A percentile compares a stretch with the other conserved stretches of the same genome.
phyloP scores from a whole-genome alignment of 768 basidiomycete species.

The Kwoniella sp. region DNA sequence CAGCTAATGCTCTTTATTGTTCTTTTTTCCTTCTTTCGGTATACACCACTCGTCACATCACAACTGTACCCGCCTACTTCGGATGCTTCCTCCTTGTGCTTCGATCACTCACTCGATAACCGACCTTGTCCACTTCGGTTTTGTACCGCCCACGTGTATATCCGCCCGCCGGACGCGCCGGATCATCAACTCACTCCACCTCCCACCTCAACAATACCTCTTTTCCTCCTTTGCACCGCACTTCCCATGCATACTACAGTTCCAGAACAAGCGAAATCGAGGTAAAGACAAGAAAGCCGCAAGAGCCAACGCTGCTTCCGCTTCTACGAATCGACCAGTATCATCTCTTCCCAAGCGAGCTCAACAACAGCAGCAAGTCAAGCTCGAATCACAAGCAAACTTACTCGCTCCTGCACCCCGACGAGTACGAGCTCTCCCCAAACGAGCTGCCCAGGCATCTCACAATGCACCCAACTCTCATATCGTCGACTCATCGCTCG shows the following conservation, averaged over 20 bases:
- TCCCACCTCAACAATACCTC: too few relatives aligned
- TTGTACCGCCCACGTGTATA: neutral
- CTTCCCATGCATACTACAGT: constrained; percentile 18
- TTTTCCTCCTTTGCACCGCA: neutral
- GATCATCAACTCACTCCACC: too few relatives aligned
- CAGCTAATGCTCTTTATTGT: constrained; percentile 16
- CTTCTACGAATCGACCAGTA: constrained; percentile 15
- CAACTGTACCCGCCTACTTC: neutral
- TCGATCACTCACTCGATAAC: constrained; percentile 1
- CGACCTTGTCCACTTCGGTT: neutral
- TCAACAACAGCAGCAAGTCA: constrained; percentile 3
- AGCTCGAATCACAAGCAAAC: neutral
- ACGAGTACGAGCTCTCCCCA: constrained; percentile 7
- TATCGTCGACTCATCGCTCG: neutral
- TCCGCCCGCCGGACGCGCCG: neutral
- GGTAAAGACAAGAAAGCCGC: constrained; percentile 7
- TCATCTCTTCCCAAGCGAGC: constrained; percentile 25
- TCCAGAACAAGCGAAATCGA: constrained; percentile 44
- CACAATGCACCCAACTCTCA: constrained; percentile 7
- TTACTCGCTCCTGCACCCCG: neutral
- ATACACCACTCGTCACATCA: neutral
- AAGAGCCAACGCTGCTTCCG: neutral
- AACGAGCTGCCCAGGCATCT: constrained; percentile 7
- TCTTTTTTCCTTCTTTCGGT: constrained; percentile 2
- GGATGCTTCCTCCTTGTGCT: neutral